phyloP scores from a whole-genome alignment of 1,139 yeast species.

The Taphrina flavorubra region DNA sequence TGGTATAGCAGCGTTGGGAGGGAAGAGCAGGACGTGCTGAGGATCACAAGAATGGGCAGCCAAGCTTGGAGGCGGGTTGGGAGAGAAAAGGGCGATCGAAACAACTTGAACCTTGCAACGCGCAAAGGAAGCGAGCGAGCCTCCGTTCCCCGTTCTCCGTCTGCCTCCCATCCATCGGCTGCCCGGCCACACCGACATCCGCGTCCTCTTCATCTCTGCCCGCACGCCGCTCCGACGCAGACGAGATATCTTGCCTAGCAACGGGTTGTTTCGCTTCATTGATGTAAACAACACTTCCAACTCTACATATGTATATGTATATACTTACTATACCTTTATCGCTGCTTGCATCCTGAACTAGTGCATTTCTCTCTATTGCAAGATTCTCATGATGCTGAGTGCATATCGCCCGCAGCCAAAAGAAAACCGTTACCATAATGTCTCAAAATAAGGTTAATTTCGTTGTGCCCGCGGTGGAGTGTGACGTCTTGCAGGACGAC shows the following conservation, averaged over 20 bases:
- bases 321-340: too few species aligned
- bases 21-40: not conserved
- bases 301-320: too few species aligned
- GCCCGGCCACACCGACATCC: not conserved
- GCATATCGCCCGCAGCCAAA: too few species aligned
- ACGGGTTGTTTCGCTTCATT: too few species aligned
- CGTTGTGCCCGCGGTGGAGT: not conserved
- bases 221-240: not conserved
- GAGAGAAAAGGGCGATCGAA: conserved; percentile 5
- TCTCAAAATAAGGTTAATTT: not conserved
- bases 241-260: too few species aligned
- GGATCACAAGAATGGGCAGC: conserved; percentile 1
- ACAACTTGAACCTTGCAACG: not conserved
- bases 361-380: not conserved
- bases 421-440: not conserved
- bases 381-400: too few species aligned
- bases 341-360: not conserved
- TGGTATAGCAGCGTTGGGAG: not conserved
- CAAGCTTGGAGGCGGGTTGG: conserved; percentile 8
- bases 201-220: conserved; percentile 10
- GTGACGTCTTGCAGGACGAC: conserved; percentile 5
- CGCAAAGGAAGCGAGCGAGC: not conserved
- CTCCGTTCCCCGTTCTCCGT: too few species aligned
- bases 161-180: not conserved
- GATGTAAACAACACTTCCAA: too few species aligned